These are phyloP conservation scores for Trichosporon coremiiforme DNA, from an alignment of 1,284 basidiomycete genomes.

Conservation along the genomic window DNA sequence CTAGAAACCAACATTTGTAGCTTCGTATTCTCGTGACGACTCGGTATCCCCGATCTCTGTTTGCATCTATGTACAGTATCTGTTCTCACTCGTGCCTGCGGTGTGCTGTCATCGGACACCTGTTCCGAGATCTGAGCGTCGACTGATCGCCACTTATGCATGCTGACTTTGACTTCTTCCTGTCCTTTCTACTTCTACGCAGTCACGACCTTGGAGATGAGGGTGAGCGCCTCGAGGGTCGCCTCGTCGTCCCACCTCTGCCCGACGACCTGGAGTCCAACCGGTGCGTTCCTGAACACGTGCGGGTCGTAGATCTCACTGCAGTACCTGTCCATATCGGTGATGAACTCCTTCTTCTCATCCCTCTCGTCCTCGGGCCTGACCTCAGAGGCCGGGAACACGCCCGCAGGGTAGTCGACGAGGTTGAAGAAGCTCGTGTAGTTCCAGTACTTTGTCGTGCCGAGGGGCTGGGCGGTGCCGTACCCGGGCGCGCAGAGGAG, in stretches of 20 bases:
- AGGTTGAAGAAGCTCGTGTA: slow-evolving; percentile 70
- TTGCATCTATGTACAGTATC: too few relatives aligned
- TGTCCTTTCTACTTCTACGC: neutral
- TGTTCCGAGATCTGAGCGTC: too few relatives aligned
- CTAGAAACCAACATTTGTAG: neutral
- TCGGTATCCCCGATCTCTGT: too few relatives aligned
- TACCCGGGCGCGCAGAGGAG: slow-evolving; percentile 47
- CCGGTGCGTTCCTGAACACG: slow-evolving; percentile 34
- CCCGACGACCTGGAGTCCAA: slow-evolving; percentile 36
- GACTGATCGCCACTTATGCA: neutral
- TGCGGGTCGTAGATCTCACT: slow-evolving; percentile 53
- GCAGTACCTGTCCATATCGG: slow-evolving; percentile 58
- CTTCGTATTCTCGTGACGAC: neutral
- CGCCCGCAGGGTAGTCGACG: slow-evolving; percentile 67
- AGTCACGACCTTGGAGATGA: slow-evolving; percentile 24
- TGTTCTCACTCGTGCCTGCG: too few relatives aligned
- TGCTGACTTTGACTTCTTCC: neutral
- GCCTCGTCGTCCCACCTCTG: slow-evolving; percentile 39
- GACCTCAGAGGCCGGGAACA: slow-evolving; percentile 65
- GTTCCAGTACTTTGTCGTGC: slow-evolving; percentile 47
- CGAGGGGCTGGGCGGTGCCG: slow-evolving; percentile 43
- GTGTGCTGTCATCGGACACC: too few relatives aligned
- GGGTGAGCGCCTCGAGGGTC: slow-evolving; percentile 31
- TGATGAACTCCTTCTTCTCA: slow-evolving; percentile 58
- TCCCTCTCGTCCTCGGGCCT: slow-evolving; percentile 22